Percentiles rank a stretch among this genome's conserved stretches.
phyloP scores from a whole-genome alignment of 345 rosid genomes.

The Brassica nigra region DNA sequence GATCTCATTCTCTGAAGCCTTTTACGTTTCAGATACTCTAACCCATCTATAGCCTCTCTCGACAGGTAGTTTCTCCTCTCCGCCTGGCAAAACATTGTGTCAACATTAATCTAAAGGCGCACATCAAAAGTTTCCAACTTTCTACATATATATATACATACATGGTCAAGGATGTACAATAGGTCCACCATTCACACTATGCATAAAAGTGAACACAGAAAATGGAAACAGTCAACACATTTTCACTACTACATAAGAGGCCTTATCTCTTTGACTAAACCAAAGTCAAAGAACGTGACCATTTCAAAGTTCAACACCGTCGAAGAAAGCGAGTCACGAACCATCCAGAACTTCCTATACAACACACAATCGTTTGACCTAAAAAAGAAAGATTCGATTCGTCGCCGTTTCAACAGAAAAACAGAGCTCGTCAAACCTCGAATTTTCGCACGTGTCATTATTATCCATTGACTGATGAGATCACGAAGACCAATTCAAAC shows the following conservation, averaged over 20 bases:
- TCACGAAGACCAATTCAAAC: background rate
- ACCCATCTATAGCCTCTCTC: constrained; percentile 68
- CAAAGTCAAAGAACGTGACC: constrained; percentile 36
- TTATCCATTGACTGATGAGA: background rate
- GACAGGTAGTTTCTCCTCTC: constrained; percentile 84
- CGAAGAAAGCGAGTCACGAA: constrained; percentile 40
- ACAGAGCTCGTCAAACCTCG: constrained; percentile 25
- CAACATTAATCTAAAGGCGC: constrained; percentile 5
- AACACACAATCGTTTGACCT: constrained; percentile 26
- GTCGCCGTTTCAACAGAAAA: constrained; percentile 31
- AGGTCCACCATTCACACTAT: constrained; percentile 38
- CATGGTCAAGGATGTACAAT: constrained; percentile 19
- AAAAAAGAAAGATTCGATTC: constrained; percentile 9
- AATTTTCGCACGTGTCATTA: constrained; percentile 14
- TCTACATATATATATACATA: constrained; percentile 15
- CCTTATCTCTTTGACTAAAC: constrained; percentile 42
- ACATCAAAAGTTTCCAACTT: constrained; percentile 13
- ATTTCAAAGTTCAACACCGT: constrained; percentile 26
- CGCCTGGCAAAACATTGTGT: constrained; percentile 58
- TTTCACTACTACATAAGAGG: constrained; percentile 24
- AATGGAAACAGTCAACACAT: constrained; percentile 41
- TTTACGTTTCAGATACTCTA: constrained; percentile 80
- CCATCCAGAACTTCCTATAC: constrained; percentile 7
- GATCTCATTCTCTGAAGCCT: constrained; percentile 77
- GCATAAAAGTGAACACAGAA: constrained; percentile 33